Percentiles rank a stretch among this genome's conserved stretches.
These are phyloP conservation scores for Leucaena leucocephala DNA, from an alignment of 306 rosid species.

Conservation along the genomic window DNA sequence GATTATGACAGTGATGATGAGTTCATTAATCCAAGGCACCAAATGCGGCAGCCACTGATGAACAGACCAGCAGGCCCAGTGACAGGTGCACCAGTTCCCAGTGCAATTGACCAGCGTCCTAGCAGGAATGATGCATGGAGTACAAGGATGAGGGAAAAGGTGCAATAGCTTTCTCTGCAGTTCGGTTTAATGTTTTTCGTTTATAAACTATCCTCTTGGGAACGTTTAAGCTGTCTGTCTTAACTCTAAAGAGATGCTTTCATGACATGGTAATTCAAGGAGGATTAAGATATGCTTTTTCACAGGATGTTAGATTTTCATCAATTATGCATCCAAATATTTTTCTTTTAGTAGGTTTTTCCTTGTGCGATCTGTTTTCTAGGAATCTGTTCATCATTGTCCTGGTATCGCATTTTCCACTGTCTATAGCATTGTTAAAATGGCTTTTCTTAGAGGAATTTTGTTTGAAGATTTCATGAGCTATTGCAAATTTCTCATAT, in stretches of 20 bases:
- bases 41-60: conserved; percentile 80
- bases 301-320: not conserved
- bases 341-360: not conserved
- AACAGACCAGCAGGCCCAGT: conserved; percentile 69
- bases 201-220: not conserved
- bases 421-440: not conserved
- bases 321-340: not conserved
- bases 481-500: not conserved
- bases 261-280: not conserved
- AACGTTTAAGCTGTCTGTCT: not conserved
- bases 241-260: not conserved
- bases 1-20: conserved; percentile 97
- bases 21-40: conserved; percentile 72
- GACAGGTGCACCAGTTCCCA: conserved; percentile 82
- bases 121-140: conserved; percentile 98
- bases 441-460: not conserved
- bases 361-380: not conserved
- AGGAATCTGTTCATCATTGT: conserved; percentile 21
- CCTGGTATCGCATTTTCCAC: not conserved
- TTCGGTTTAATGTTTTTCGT: not conserved
- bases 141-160: conserved; percentile 98
- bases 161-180: conserved; percentile 36
- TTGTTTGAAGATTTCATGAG: not conserved
- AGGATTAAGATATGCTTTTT: not conserved
- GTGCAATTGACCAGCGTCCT: conserved; percentile 72